Base-by-base conservation (phyloP, 306 rosid genomes). In the Gillenia trifoliata region DNA sequence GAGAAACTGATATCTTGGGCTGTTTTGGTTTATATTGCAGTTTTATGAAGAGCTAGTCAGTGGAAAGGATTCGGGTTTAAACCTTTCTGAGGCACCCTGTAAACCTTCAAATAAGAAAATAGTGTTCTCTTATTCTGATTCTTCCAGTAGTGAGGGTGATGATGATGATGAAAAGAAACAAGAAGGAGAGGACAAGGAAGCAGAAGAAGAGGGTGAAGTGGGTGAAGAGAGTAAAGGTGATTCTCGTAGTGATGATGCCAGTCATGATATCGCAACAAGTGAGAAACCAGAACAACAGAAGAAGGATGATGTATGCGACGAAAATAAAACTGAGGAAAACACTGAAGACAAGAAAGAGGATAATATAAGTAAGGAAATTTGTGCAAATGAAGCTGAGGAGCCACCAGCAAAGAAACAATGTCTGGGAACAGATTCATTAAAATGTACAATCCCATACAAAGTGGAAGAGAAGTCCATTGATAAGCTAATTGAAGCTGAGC, bases 401-500 rank as follows among this genome's bases (percentile, higher is more conserved):
- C 85, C 85, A 66, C 92, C 87, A 15, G 72, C 70, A 61, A 81
- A 83, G 88, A 89, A 89, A 75, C 88, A 80, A 72, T 87, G 91
- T 82, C n/a, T 81, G 73, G 82, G 81, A 78, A 80, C 77, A 73
- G 82, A 83, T 70, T 86, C 64, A 72, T 74, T 82, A 3, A 38
- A 85, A 52, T 15, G 49, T 71, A 79, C 65, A 68, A 70, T 65
- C 31, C 79, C 80, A 11, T 81, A 75, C n/a, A 83, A 88, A 71
- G 84, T 76, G 79, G 88, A 84, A 61, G 79, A 85, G 62, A 88
- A 87, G 83, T 91, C 98, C 43, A 77, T 93, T 69, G 97, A 91
- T 84, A 86, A 62, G 78, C 83, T 93, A 67, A 89, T 93, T 87
- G 98, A 93, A 64, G 97, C 78, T 9, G 97, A 93, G 81, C 83